phyloP scores from a whole-genome alignment of 164 flowering plant species.

The Chimonanthus praecox region DNA sequence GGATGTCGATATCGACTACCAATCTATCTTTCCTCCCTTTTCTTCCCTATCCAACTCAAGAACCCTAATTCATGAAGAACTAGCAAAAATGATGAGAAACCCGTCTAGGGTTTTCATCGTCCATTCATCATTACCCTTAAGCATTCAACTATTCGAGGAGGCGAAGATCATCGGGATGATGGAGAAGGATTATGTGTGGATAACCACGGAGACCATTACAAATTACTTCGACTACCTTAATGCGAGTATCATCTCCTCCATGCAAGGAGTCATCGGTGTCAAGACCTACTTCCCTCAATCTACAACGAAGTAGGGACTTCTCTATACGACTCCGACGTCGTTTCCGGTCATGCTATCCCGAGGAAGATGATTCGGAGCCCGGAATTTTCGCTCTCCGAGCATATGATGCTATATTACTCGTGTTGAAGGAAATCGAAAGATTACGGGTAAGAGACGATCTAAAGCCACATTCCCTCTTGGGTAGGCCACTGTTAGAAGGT shows the following conservation, averaged over 20 bases:
- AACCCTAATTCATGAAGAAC: constrained; percentile 9
- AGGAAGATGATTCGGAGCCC: constrained; percentile 17
- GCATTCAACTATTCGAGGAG: constrained; percentile 14
- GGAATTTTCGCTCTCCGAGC: constrained; percentile 14
- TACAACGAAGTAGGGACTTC: neutral
- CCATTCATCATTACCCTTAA: constrained; percentile 12
- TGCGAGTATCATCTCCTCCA: constrained; percentile 6
- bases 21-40: constrained; percentile 13
- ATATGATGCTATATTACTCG: constrained; percentile 11
- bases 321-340: neutral
- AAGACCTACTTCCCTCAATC: constrained; percentile 5
- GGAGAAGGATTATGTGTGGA: constrained; percentile 15
- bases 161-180: constrained; percentile 16
- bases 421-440: constrained; percentile 1
- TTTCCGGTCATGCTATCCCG: constrained; percentile 8
- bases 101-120: constrained; percentile 31
- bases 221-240: constrained; percentile 2
- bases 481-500: neutral
- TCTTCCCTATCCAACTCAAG: constrained; percentile 9
- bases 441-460: neutral
- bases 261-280: constrained; percentile 21
- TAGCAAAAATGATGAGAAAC: constrained; percentile 14
- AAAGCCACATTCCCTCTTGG: neutral
- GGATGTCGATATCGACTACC: constrained; percentile 15
- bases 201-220: constrained; percentile 1